Evolutionary conservation across 2,329 filamentous ascomycete species (phyloP).

Genomic region (Pyricularia sp.): DNA sequence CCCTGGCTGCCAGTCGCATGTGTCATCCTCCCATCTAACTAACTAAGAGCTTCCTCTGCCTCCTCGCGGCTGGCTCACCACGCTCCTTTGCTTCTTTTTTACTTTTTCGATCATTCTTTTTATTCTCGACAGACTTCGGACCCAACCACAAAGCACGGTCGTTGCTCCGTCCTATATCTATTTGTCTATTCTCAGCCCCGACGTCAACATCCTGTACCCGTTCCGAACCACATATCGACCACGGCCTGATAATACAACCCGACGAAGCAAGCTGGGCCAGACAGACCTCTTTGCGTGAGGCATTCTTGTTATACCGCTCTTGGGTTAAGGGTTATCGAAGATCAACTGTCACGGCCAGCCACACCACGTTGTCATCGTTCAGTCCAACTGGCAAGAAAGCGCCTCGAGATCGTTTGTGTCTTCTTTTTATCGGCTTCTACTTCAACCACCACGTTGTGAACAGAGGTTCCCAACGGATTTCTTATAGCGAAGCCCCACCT

Average conservation of each 20-base stretch:
- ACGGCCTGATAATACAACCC: neutral
- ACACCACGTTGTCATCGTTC: neutral
- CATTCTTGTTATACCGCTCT: neutral
- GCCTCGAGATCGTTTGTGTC: neutral
- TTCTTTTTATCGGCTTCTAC: neutral
- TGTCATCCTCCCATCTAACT: slow-evolving; percentile 16
- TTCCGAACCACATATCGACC: neutral
- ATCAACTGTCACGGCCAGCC: neutral
- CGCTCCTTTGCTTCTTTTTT: slow-evolving; percentile 25
- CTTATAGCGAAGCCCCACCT: slow-evolving; percentile 7
- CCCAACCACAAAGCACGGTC: neutral
- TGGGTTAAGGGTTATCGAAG: neutral
- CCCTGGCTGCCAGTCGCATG: slow-evolving; percentile 27
- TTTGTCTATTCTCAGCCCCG: neutral
- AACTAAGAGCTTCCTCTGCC: slow-evolving; percentile 32
- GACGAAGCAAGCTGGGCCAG: neutral
- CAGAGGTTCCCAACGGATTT: slow-evolving; percentile 4
- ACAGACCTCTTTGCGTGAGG: neutral
- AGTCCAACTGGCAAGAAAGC: neutral
- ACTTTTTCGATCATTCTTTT: neutral
- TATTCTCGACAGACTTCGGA: neutral
- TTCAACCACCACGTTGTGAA: neutral
- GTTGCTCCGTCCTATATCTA: neutral
- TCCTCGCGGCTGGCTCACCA: slow-evolving; percentile 30
- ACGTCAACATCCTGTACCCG: neutral